Evolutionary conservation across 140 eudicot genomes (phyloP).

Genomic region (Senecio squalidus): DNA sequence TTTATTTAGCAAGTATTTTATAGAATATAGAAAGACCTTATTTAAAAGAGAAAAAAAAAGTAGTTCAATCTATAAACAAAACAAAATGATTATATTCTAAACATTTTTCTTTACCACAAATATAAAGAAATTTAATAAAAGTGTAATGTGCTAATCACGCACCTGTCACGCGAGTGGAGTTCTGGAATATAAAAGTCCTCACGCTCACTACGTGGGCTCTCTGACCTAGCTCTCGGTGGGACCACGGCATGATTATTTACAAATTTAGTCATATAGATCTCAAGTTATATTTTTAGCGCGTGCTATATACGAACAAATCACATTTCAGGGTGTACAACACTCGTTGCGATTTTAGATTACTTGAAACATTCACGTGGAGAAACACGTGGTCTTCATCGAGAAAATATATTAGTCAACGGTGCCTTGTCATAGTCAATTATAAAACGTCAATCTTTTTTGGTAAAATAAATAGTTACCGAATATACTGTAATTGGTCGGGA

Average conservation of each 20-base stretch:
- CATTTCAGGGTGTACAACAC: not conserved
- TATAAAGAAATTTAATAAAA: too few relatives aligned
- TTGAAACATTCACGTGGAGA: constrained; percentile 16
- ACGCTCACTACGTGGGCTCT: constrained; percentile 12
- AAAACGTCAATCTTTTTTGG: not conserved
- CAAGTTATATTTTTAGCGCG: not conserved
- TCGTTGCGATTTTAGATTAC: constrained; percentile 1
- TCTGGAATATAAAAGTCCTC: not conserved
- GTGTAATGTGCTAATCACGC: not conserved
- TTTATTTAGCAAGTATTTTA: too few relatives aligned
- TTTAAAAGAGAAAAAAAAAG: too few relatives aligned
- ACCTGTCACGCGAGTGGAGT: not conserved
- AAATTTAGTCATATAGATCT: constrained; percentile 1
- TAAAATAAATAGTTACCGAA: too few relatives aligned
- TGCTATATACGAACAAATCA: not conserved
- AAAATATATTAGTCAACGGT: constrained; percentile 20
- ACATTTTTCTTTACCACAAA: not conserved
- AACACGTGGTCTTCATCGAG: constrained; percentile 27
- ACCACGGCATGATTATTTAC: not conserved
- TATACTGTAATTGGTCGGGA: too few relatives aligned
- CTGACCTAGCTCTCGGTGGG: constrained; percentile 1
- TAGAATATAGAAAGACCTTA: too few relatives aligned
- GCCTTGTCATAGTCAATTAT: not conserved
- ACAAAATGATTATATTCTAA: too few relatives aligned
- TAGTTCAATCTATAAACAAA: too few relatives aligned